Conservation (phyloP, 768 basidiomycete genomes). For the Sporobolomyces roseus region DNA sequence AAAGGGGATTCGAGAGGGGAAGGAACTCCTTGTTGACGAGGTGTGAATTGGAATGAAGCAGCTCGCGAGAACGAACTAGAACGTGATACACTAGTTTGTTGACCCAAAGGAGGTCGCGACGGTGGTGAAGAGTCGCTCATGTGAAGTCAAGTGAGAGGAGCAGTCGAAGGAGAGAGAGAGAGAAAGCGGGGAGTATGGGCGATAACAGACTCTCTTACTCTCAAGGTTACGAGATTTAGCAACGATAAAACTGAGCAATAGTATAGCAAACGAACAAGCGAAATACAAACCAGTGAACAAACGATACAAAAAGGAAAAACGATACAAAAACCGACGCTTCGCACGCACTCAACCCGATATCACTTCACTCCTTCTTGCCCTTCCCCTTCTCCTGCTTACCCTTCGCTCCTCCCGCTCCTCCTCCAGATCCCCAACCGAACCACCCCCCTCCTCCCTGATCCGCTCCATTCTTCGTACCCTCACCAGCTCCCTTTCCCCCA, state of each 20-base stretch:
- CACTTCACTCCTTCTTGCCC: conserved; percentile 10
- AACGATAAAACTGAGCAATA: not conserved
- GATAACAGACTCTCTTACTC: too few species aligned
- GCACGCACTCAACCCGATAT: too few species aligned
- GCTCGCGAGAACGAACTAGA: conserved; percentile 30
- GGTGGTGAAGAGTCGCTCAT: not conserved
- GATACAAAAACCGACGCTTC: too few species aligned
- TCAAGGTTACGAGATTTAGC: too few species aligned
- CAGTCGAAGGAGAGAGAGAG: not conserved
- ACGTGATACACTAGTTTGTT: conserved; percentile 5
- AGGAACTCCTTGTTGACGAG: conserved; percentile 11
- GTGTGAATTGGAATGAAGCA: conserved; percentile 36
- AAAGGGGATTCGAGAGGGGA: not conserved
- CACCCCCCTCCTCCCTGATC: too few species aligned
- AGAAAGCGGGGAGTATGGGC: not conserved
- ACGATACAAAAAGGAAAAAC: not conserved
- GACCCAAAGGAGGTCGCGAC: not conserved
- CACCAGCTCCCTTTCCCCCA: too few species aligned
- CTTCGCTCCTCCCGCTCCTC: not conserved
- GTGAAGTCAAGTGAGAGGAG: too few species aligned
- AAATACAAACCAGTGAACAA: not conserved
- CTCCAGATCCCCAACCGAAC: conserved; percentile 1
- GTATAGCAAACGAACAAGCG: not conserved
- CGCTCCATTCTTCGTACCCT: not conserved
- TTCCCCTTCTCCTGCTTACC: not conserved